Base-by-base conservation (phyloP, 140 eudicot species). In the Stevia rebaudiana region DNA sequence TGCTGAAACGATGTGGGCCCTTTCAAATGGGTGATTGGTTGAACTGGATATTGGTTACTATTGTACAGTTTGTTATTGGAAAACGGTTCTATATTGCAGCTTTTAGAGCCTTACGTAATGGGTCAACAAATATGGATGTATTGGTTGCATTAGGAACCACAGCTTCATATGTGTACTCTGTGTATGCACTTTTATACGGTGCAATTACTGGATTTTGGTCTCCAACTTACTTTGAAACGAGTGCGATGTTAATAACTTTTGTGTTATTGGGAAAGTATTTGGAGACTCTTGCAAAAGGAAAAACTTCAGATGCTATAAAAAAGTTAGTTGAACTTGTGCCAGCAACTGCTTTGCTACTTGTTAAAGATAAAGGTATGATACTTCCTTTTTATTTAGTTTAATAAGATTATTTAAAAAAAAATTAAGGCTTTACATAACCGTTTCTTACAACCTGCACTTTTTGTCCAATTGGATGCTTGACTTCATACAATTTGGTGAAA, bases 91-190 rank as follows among this genome's bases (percentile, higher is more conserved):
- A 94, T 69, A 78, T 94, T 56, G 99, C 99, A 36, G 99, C 99
- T 71, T 86, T 83, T 65, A 81, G 95, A 80, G 99, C 99, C 19
- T 82, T 94, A 30, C 83, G 94, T 63, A 89, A 89, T 48, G 90
- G 99, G 25, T 85, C 99, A 50, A 88, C 97, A 33, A 94, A 94
- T 73, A 94, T 94, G 99, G 99, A 94, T 78, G 99, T 94, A 24
- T 75, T 94, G 68, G 99, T 94, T 76, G 99, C 94, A 30, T 35
- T 94, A 81, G 99, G 99, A 53, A 88, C 99, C 18, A 79, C 99
- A 28, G 99, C 99, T 17, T 81, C 99, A 3, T 94, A 94, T 68
- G 74, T 88, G 15, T 94, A 94, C 54, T 94, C 99, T 55, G 97
- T 94, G 31, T 77, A 82, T 76, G 95, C 95, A 3, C 90, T 94